Conservation (phyloP, 2,329 filamentous ascomycete species). For the Cladosporium velox region DNA sequence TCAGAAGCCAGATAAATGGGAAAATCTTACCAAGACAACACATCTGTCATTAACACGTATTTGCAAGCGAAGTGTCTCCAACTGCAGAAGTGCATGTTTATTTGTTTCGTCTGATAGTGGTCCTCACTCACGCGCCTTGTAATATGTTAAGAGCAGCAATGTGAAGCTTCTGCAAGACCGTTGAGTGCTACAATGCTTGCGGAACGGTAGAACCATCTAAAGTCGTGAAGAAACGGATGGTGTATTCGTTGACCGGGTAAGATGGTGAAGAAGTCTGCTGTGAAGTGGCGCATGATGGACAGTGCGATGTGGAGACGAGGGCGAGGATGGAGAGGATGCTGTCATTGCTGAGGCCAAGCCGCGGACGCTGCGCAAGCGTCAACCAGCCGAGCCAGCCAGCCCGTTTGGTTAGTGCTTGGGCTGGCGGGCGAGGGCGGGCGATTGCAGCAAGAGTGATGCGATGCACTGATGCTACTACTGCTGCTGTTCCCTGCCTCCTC, state of each 20-base stretch:
- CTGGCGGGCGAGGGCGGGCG: not conserved
- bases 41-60: too few species aligned
- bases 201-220: not conserved
- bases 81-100: not conserved
- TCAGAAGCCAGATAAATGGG: not conserved
- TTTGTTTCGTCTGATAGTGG: not conserved
- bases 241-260: not conserved
- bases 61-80: not conserved
- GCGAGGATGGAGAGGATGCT: not conserved
- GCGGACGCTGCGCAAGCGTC: slow-evolving; percentile 7
- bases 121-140: not conserved
- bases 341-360: slow-evolving; percentile 11
- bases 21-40: too few species aligned
- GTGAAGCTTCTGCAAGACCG: not conserved
- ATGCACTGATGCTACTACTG: not conserved
- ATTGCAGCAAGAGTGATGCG: not conserved
- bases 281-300: not conserved
- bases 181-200: not conserved
- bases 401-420: not conserved
- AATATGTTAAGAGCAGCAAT: not conserved
- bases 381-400: not conserved
- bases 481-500: not conserved
- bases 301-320: slow-evolving; percentile 1
- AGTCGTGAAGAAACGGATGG: not conserved
- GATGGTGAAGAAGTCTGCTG: not conserved